Base-by-base conservation (phyloP, 1,139 yeast species). In the Scheffersomyces lignicola region DNA sequence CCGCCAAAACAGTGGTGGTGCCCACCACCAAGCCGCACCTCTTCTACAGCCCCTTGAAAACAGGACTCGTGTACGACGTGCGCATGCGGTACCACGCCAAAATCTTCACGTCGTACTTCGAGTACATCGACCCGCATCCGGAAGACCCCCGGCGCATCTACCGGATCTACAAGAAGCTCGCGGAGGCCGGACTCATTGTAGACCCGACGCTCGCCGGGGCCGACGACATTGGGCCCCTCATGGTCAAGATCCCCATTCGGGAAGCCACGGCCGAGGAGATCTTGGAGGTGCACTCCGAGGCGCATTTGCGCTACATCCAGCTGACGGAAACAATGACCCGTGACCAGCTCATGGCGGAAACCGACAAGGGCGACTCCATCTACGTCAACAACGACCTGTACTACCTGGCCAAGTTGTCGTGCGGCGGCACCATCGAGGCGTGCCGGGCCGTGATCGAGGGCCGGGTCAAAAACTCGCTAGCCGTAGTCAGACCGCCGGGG, bases 401-500 rank as follows among this genome's bases (percentile, higher is more conserved):
- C 46, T 68, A 84, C 32, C 85, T 95, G 37, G 98, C 98, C 2
- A 83, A 85, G 56, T 70, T 94, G 25, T 84, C 96, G 11, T 92
- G 97, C 57, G 99, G 99, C 37, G 97, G 98, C 18, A 83, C 96
- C 20, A 92, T 94, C 34, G 98, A 92, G 58, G 96, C 96, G 0
- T 90, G 97, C 58, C 80, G 81, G 47, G 96, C 97, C 0, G 98
- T 94, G 13, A 84, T 92, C 8, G 97, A 90, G 56, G 96, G 96
- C 1, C 68, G 73, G 39, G 97, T 90, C 20, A 89, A 89, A 54
- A 94, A 94, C 56, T 83, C 97, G 0, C 58, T 94, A 38, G 99
- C 98, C 0, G 87, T 94, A 10, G 96, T 94, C 10, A 77, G 99
- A 45, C 99, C 99, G 1, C 99, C 99, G 0, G 99, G 99, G 2